Evolutionary conservation across 192 early-diverging fungal species (phyloP).

Genomic region (Cetraspora pellucida): DNA sequence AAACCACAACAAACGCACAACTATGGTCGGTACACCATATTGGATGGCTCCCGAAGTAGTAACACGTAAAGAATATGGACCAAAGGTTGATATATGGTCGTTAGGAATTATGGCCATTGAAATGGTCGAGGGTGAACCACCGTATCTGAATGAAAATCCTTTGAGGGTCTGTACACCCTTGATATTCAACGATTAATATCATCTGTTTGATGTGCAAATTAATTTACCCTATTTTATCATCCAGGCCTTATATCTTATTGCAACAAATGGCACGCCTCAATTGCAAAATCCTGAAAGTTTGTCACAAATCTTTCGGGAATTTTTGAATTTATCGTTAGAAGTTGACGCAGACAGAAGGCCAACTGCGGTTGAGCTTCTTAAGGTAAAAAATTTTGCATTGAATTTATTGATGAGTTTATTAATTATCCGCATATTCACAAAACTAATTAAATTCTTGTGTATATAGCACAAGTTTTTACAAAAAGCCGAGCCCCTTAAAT

Average conservation of each 20-base stretch:
- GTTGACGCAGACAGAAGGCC: constrained; percentile 84
- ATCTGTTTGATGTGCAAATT: constrained; percentile 56
- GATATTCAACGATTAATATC: not conserved
- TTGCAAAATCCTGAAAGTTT: constrained; percentile 85
- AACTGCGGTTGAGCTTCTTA: constrained; percentile 74
- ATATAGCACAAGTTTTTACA: constrained; percentile 78
- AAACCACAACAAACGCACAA: constrained; percentile 67
- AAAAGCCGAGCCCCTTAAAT: constrained; percentile 79
- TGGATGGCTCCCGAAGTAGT: constrained; percentile 99
- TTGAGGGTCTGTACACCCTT: constrained; percentile 52
- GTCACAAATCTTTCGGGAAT: constrained; percentile 78
- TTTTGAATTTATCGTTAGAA: constrained; percentile 78
- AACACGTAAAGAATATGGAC: constrained; percentile 85
- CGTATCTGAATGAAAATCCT: constrained; percentile 94
- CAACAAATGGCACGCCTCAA: constrained; percentile 92
- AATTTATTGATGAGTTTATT: not conserved
- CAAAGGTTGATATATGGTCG: constrained; percentile 98
- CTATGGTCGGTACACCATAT: constrained; percentile 87
- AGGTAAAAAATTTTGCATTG: constrained; percentile 10
- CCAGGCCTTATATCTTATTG: constrained; percentile 89
- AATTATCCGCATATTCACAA: too few relatives aligned
- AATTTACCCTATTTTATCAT: not conserved
- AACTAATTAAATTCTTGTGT: not conserved
- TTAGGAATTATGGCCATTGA: constrained; percentile 97
- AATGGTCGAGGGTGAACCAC: constrained; percentile 97